Base-by-base conservation (phyloP, 805 yeast genomes). In the Candida glaebosa region DNA sequence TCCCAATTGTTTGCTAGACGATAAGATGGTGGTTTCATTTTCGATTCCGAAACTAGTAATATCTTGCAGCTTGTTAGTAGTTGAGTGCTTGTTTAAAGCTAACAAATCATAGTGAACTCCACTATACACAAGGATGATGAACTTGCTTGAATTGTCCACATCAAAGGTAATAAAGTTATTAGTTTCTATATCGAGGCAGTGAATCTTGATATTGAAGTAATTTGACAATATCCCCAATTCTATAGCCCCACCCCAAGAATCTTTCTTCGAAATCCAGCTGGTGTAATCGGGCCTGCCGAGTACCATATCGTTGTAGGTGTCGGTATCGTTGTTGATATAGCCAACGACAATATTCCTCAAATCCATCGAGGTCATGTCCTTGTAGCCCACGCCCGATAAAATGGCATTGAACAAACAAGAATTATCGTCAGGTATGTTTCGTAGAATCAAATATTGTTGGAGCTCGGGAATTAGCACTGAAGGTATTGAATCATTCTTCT, bases 171-270 rank as follows among this genome's bases (percentile, higher is more conserved):
- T 84, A 28, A 75, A 57, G 18, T 78, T 66, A 4, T 78, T 77
- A 44, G 78, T 79, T 49, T 79, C 82, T 18, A 85, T 78, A 52
- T 85, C 93, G 20, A 82, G 56, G 8, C 87, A 79, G 40, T 72
- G 65, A 32, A 85, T 79, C 3, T 75, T 67, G 4, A 82, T 59
- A 4, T 67, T 64, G 31, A 82, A 67, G 46, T 71, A 68, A 25
- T 71, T 66, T 2, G 86, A 71, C 20, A 85, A 55, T 5, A 85
- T 81, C 6, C 80, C 78, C 35, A 84, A 60, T 54, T 85, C 95
- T 37, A 85, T 84, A 2, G 87, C 91, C 5, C 95, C 95, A 22
- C 95, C 95, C 95, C 93, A 85, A 14, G 84, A 73, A 26, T 71
- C 78, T 15, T 71, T 72, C 42, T 71, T 63, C 35, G 55, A 48